A percentile compares a stretch with the other conserved stretches of the same genome.
Evolutionary conservation across 2,329 filamentous ascomycete species (phyloP).

Genomic region (Phoma herbarum): DNA sequence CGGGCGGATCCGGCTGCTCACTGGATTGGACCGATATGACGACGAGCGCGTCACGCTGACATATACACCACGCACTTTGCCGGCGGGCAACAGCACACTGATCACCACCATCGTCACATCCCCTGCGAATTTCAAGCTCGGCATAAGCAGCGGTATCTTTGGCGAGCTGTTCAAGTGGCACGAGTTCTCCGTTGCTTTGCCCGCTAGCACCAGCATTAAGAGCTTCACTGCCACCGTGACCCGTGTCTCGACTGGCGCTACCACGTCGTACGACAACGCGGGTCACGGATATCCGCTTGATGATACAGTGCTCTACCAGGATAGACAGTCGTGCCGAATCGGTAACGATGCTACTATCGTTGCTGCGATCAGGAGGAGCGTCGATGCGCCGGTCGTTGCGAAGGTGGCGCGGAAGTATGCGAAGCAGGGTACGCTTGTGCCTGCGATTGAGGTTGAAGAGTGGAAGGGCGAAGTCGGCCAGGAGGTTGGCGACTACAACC

Average conservation of each 20-base stretch:
- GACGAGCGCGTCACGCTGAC: constrained; percentile 14
- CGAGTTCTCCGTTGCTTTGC: constrained; percentile 14
- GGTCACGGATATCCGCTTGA: constrained; percentile 12
- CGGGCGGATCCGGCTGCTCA: constrained; percentile 31
- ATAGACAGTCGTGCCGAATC: constrained; percentile 12
- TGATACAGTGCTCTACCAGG: constrained; percentile 13
- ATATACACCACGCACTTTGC: constrained; percentile 4
- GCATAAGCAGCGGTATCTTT: constrained; percentile 8
- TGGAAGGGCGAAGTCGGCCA: constrained; percentile 11
- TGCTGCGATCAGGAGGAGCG: constrained; percentile 14
- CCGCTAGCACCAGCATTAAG: constrained; percentile 7
- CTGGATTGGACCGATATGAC: constrained; percentile 2
- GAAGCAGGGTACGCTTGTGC: constrained; percentile 12
- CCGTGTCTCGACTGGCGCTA: constrained; percentile 9
- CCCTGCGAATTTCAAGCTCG: constrained; percentile 5
- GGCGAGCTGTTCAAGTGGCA: constrained; percentile 18
- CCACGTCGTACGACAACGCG: constrained; percentile 11
- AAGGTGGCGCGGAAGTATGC: constrained; percentile 9
- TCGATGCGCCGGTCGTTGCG: constrained; percentile 2
- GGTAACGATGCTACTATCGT: constrained; percentile 5
- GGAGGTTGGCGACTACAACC: background rate
- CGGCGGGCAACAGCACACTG: constrained; percentile 8
- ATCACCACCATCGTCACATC: constrained; percentile 6
- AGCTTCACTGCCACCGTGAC: constrained; percentile 13
- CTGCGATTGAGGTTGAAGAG: constrained; percentile 8